Percentiles rank a stretch among this genome's conserved stretches.
Evolutionary conservation across 495 filamentous ascomycete species (phyloP).

Genomic region (Penicillium arizonense): DNA sequence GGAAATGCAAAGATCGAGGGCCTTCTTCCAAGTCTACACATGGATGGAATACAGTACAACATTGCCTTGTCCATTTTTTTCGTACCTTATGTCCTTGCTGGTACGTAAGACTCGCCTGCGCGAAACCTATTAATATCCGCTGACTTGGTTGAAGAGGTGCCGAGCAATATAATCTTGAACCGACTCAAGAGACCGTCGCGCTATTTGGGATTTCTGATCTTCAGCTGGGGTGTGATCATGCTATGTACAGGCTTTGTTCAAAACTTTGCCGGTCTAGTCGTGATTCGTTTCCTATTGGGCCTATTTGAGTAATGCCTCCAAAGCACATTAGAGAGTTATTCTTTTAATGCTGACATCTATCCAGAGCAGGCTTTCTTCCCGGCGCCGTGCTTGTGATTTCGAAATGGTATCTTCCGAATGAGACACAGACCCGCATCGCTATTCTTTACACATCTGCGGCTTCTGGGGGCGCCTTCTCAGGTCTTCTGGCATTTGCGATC

Average conservation of each 20-base stretch:
- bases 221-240: conserved; percentile 44
- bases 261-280: conserved; percentile 26
- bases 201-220: conserved; percentile 17
- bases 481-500: conserved; percentile 64
- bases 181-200: conserved; percentile 14
- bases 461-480: conserved; percentile 64
- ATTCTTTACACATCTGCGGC: conserved; percentile 65
- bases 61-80: conserved; percentile 31
- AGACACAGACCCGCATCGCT: conserved; percentile 64
- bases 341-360: not conserved
- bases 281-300: conserved; percentile 18
- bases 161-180: conserved; percentile 24
- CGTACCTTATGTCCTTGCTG: too few relatives aligned
- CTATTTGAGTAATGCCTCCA: conserved; percentile 15
- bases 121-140: not conserved
- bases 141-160: conserved; percentile 1
- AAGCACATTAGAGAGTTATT: not conserved
- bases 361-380: conserved; percentile 55
- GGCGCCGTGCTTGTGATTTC: conserved; percentile 47
- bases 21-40: conserved; percentile 4
- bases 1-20: conserved; percentile 25
- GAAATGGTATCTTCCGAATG: conserved; percentile 65
- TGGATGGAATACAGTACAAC: conserved; percentile 20
- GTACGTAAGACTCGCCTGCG: not conserved
- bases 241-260: conserved; percentile 42